Percentiles rank a stretch among this genome's conserved stretches.
Evolutionary conservation across 2,329 filamentous ascomycete genomes (phyloP).

Genomic region (Geosmithia putterillii): DNA sequence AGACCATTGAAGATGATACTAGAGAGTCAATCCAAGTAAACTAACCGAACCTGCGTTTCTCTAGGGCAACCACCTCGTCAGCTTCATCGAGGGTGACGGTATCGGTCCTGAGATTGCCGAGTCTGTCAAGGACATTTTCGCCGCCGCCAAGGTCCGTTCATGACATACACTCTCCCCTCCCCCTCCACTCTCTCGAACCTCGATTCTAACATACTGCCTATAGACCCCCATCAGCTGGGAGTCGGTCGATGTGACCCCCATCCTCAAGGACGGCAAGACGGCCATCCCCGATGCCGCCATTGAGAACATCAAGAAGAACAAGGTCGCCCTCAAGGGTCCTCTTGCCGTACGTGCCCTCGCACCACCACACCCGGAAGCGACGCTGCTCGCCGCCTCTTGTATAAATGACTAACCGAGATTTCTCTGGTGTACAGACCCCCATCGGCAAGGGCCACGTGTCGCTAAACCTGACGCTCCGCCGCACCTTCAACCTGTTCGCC

Average conservation of each 20-base stretch:
- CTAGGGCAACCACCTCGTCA: slow-evolving; percentile 90
- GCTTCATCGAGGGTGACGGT: slow-evolving; percentile 96
- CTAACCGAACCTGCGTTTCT: neutral
- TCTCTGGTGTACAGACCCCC: slow-evolving; percentile 61
- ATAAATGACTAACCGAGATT: neutral
- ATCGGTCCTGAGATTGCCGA: slow-evolving; percentile 97
- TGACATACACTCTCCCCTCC: no score
- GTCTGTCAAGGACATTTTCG: slow-evolving; percentile 98
- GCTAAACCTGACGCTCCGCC: slow-evolving; percentile 93
- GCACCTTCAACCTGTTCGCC: slow-evolving; percentile 99
- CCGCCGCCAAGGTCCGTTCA: slow-evolving; percentile 69
- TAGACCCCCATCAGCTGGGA: slow-evolving; percentile 94
- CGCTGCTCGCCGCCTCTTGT: no score
- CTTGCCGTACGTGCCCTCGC: slow-evolving; percentile 77
- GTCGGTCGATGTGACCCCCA: slow-evolving; percentile 88
- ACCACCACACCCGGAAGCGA: no score
- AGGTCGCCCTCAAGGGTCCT: slow-evolving; percentile 95
- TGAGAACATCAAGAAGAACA: slow-evolving; percentile 86
- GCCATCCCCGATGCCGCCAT: slow-evolving; percentile 89
- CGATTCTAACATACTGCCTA: slow-evolving; percentile 10
- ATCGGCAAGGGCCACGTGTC: slow-evolving; percentile 99
- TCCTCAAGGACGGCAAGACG: slow-evolving; percentile 88
- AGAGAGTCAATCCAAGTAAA: slow-evolving; percentile 9
- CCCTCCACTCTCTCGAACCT: neutral
- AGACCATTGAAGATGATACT: slow-evolving; percentile 6